phyloP scores from a whole-genome alignment of 371 early-diverging fungal genomes.

The Rhizomucor miehei region DNA sequence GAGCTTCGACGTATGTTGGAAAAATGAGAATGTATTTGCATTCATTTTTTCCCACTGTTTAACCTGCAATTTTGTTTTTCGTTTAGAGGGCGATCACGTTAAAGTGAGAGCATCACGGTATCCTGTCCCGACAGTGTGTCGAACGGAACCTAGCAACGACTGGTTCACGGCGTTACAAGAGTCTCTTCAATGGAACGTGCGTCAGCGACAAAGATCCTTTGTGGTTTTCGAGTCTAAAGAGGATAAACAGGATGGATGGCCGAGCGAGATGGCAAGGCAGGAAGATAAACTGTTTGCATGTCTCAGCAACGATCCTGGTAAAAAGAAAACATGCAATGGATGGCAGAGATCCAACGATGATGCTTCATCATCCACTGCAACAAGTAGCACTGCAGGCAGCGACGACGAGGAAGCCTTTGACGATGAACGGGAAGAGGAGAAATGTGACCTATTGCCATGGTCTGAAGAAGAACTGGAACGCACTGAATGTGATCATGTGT shows the following conservation, averaged over 20 bases:
- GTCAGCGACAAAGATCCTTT: constrained; percentile 54
- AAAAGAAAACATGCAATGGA: constrained; percentile 56
- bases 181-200: constrained; percentile 83
- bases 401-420: too few species aligned
- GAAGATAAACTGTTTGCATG: background rate
- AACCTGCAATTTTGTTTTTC: background rate
- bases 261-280: background rate
- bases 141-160: constrained; percentile 66
- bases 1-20: constrained; percentile 67
- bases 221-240: constrained; percentile 8
- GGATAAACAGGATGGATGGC: background rate
- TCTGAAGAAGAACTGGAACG: too few species aligned
- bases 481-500: too few species aligned
- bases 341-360: constrained; percentile 52
- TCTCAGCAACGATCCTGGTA: background rate
- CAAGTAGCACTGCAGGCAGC: too few species aligned
- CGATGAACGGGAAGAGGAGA: too few species aligned
- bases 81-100: constrained; percentile 81
- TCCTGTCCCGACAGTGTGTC: constrained; percentile 90
- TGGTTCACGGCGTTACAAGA: constrained; percentile 80
- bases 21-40: background rate
- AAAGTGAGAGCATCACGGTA: constrained; percentile 78
- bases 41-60: background rate
- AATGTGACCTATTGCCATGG: too few species aligned
- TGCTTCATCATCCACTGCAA: too few species aligned